Evolutionary conservation across 768 basidiomycete species (phyloP), one percentile per base, ranked within the genome.

Genomic region (Lactarius hengduanensis): DNA sequence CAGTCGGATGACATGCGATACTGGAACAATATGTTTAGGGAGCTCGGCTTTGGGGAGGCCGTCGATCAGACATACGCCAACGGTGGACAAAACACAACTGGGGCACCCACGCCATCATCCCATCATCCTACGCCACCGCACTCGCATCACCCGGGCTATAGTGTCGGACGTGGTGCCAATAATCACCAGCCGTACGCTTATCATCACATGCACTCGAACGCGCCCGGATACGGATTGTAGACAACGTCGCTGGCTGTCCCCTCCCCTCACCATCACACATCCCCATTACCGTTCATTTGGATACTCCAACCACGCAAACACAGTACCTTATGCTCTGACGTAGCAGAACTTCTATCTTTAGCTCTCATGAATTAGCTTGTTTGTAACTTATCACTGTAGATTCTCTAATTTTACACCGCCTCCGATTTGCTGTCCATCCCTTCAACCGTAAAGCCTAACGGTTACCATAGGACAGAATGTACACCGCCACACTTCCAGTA

Each of bases 11-110:
- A 92, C 73, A 82, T 83, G 13, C 79, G 84, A 62, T 92, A 92
- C 75, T 90, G 85, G 81, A 84, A 84, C 70, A 84, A 84, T 65
- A 91, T 92, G 88, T 85, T 89, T 70, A 76, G 86, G 55, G 89
- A 91, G 69, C 82, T 90, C 18, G 89, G 90, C 26, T 87, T 86
- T 69, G 86, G 86, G 22, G 86, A 73, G 47, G 64, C 56, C 7
- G 74, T 73, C 30, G 78, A 79, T 15, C 62, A 66, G 36, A 64
- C 57, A 64, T 50, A 70, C 70, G 26, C 57, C 13, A 34, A 38
- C 47, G 43, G n/a, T 22, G 64, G 57, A 43, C 62, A 57, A 18
- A 47, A 41, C 28, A 8, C 36, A 15, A 13, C 57, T 36, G 28
- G 62, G 43, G 55, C 61, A 45, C 9, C 61, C 15, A 47, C 43